phyloP scores from a whole-genome alignment of 2,329 filamentous ascomycete species.

The Xylaria sp. region DNA sequence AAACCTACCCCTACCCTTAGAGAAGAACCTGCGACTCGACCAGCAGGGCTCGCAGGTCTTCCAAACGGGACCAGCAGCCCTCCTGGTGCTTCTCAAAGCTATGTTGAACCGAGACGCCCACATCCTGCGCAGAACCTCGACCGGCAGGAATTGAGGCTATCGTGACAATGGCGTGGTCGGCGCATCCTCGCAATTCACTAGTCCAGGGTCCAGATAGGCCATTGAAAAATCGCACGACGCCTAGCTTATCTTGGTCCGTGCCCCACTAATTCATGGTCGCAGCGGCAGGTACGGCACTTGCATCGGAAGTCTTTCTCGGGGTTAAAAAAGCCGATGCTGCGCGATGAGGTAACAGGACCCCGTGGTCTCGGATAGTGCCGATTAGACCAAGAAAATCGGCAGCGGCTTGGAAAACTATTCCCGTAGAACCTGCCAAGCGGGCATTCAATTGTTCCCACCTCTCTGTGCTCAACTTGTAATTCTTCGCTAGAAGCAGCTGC shows the following conservation, averaged over 20 bases:
- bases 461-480: constrained; percentile 25
- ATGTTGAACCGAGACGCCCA: constrained; percentile 46
- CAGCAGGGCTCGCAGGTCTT: constrained; percentile 30
- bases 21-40: constrained; percentile 40
- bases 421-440: constrained; percentile 31
- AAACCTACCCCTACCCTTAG: constrained; percentile 46
- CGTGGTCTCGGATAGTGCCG: constrained; percentile 31
- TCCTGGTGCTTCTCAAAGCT: constrained; percentile 37
- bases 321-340: constrained; percentile 18
- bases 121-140: constrained; percentile 39
- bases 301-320: constrained; percentile 1
- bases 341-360: constrained; percentile 14
- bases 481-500: constrained; percentile 11
- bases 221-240: constrained; percentile 12
- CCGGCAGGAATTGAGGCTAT: constrained; percentile 19
- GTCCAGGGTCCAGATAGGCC: not conserved
- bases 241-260: constrained; percentile 8
- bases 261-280: not conserved
- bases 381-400: constrained; percentile 18
- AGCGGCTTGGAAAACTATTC: constrained; percentile 46
- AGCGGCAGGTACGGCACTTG: not conserved
- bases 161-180: constrained; percentile 2
- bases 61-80: constrained; percentile 28
- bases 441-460: constrained; percentile 6
- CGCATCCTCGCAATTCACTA: not conserved